Percentiles rank a stretch among this genome's conserved stretches.
These are phyloP conservation scores for Cyanophora paradoxa DNA, from an alignment of 78 protist genomes.

Conservation along the genomic window DNA sequence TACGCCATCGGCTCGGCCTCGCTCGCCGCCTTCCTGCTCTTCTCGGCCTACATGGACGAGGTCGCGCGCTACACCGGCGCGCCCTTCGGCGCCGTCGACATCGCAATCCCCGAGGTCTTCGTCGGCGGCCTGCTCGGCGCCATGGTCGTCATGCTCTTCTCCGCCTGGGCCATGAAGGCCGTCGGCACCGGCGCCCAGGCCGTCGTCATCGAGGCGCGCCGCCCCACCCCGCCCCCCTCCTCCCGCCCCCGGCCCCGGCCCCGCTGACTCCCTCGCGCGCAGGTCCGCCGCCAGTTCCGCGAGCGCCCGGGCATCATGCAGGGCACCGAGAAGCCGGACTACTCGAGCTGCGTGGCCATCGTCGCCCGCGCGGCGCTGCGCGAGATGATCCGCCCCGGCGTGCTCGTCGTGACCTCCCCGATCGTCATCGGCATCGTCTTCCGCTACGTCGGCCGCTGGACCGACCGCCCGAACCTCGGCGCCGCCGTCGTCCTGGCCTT, in stretches of 20 bases:
- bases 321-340: conserved; percentile 31
- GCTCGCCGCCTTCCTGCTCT: conserved; percentile 21
- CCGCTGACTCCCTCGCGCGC: too few species aligned
- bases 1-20: conserved; percentile 44
- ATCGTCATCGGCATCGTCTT: conserved; percentile 38
- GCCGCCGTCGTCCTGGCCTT: conserved; percentile 25
- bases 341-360: conserved; percentile 46
- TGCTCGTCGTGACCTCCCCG: conserved; percentile 45
- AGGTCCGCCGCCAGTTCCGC: conserved; percentile 48
- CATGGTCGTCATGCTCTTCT: conserved; percentile 36
- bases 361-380: conserved; percentile 43
- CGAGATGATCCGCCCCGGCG: conserved; percentile 53
- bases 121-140: conserved; percentile 54
- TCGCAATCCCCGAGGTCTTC: conserved; percentile 45
- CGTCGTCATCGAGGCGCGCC: conserved; percentile 9
- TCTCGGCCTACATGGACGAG: conserved; percentile 17
- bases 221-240: too few species aligned
- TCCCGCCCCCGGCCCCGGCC: too few species aligned
- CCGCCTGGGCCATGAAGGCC: conserved; percentile 60
- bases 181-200: conserved; percentile 56
- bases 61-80: conserved; percentile 2
- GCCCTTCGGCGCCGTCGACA: not conserved
- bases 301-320: conserved; percentile 32
- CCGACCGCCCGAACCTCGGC: conserved; percentile 16
- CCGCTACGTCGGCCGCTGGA: not conserved